These are phyloP conservation scores for Aspergillus sp. DNA, from an alignment of 2,329 filamentous ascomycete species.

Conservation along the genomic window DNA sequence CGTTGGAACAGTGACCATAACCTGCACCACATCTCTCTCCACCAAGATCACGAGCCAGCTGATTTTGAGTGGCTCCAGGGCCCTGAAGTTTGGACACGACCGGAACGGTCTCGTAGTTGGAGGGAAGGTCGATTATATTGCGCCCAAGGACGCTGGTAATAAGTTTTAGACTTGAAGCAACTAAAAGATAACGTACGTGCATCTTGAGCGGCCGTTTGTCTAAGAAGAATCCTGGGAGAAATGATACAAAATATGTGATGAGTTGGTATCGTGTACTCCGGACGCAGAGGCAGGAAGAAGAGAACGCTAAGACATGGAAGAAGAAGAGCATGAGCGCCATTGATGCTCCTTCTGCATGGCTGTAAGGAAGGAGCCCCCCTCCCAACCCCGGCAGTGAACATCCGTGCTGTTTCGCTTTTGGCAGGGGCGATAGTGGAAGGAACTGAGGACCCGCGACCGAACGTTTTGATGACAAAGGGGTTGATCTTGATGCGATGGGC, in stretches of 20 bases:
- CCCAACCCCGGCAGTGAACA: neutral
- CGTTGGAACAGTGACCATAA: constrained; percentile 33
- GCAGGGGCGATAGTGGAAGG: neutral
- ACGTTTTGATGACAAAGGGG: neutral
- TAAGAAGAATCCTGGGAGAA: constrained; percentile 13
- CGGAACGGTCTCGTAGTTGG: constrained; percentile 5
- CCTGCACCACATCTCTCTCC: constrained; percentile 34
- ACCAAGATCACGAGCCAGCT: constrained; percentile 19
- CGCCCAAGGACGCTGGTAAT: constrained; percentile 14
- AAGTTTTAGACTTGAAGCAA: constrained; percentile 15
- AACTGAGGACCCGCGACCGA: neutral
- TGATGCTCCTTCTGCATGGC: neutral
- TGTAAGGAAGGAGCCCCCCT: neutral
- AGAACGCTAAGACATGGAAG: constrained; percentile 1
- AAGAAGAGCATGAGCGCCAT: neutral
- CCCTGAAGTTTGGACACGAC: neutral
- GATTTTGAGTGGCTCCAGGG: neutral
- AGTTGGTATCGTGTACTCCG: constrained; percentile 11
- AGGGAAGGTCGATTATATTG: constrained; percentile 12
- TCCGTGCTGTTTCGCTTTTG: neutral
- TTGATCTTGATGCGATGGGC: neutral
- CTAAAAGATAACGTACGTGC: constrained; percentile 18
- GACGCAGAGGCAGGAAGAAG: constrained; percentile 2
- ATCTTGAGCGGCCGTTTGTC: constrained; percentile 18
- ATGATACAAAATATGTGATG: constrained; percentile 24